phyloP scores from a whole-genome alignment of 805 yeast genomes.

The Hemisphaericaspora nanyangensis region DNA sequence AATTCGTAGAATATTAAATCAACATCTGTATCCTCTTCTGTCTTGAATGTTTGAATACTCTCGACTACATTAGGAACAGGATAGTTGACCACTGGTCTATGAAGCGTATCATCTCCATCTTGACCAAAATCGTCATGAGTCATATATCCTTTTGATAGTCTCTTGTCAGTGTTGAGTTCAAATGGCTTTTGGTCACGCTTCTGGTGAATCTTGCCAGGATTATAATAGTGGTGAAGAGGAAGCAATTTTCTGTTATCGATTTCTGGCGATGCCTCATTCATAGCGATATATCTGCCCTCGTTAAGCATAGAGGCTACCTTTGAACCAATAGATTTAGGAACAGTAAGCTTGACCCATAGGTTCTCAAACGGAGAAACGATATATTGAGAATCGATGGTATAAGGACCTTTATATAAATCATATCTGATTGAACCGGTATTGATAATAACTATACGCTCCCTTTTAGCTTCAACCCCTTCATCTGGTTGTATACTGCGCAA shows the following conservation, averaged over 20 bases:
- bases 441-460: slow-evolving; percentile 51
- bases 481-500: slow-evolving; percentile 43
- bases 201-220: not conserved
- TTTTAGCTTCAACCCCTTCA: slow-evolving; percentile 1
- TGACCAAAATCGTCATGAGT: slow-evolving; percentile 82
- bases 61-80: slow-evolving; percentile 79
- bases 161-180: not conserved
- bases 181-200: slow-evolving; percentile 2
- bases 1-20: slow-evolving; percentile 82
- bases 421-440: slow-evolving; percentile 89
- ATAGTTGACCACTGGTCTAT: slow-evolving; percentile 56
- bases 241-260: slow-evolving; percentile 14
- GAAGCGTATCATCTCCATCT: slow-evolving; percentile 81
- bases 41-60: slow-evolving; percentile 33
- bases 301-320: slow-evolving; percentile 56
- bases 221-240: slow-evolving; percentile 21
- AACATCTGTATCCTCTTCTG: slow-evolving; percentile 30
- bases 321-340: slow-evolving; percentile 58
- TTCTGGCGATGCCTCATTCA: not conserved
- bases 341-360: slow-evolving; percentile 63
- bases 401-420: slow-evolving; percentile 80
- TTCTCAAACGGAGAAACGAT: slow-evolving; percentile 84
- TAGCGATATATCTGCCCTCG: slow-evolving; percentile 43
- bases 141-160: slow-evolving; percentile 62
- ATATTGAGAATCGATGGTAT: slow-evolving; percentile 73